These are phyloP conservation scores for Ocimum tenuiflorum DNA, from an alignment of 257 asterid species.

Conservation along the genomic window DNA sequence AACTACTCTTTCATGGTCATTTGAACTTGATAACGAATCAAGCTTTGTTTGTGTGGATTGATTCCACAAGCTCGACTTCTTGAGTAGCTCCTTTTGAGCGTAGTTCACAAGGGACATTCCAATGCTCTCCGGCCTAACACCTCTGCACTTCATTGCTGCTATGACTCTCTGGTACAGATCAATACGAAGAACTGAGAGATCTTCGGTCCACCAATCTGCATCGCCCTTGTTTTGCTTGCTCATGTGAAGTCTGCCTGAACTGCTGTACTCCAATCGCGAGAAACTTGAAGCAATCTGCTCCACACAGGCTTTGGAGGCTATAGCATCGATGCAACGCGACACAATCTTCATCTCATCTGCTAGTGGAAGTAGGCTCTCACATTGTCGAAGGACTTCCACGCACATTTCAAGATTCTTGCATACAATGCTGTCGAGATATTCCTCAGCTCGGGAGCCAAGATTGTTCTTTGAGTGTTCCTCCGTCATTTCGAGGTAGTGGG, in stretches of 20 bases:
- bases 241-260: constrained; percentile 90
- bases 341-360: constrained; percentile 69
- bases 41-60: constrained; percentile 36
- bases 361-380: constrained; percentile 73
- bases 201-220: constrained; percentile 93
- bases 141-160: constrained; percentile 79
- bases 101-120: constrained; percentile 77
- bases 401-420: constrained; percentile 72
- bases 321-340: constrained; percentile 61
- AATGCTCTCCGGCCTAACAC: constrained; percentile 90
- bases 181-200: constrained; percentile 56
- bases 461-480: constrained; percentile 68
- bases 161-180: constrained; percentile 65
- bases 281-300: constrained; percentile 92
- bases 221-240: constrained; percentile 55
- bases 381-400: constrained; percentile 62
- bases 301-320: constrained; percentile 83
- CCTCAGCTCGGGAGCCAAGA: constrained; percentile 62
- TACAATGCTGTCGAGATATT: constrained; percentile 59
- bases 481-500: constrained; percentile 78
- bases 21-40: constrained; percentile 27
- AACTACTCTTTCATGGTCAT: constrained; percentile 47
- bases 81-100: constrained; percentile 66
- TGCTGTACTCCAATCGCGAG: constrained; percentile 77
- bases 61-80: constrained; percentile 36